Conservation (phyloP, 345 rosid species). For the Clausena lansium region DNA sequence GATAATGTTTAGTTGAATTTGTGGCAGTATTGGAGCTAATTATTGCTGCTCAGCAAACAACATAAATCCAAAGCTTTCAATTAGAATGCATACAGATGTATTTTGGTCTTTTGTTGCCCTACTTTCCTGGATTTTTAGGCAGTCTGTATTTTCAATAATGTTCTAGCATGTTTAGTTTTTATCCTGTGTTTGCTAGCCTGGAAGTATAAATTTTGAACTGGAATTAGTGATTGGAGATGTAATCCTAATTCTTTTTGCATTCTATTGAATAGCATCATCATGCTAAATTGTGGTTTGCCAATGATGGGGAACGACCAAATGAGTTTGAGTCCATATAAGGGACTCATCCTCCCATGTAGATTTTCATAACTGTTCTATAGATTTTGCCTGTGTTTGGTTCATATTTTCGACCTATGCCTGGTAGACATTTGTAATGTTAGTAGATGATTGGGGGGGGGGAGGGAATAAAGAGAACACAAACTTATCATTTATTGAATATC, state of each 20-base stretch:
- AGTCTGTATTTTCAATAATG: neutral
- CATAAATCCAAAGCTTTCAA: neutral
- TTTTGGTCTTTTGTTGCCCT: neutral
- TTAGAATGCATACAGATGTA: neutral
- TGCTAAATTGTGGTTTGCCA: neutral
- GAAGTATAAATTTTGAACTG: neutral
- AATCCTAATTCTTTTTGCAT: neutral
- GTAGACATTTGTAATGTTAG: too few relatives aligned
- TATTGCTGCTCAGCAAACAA: neutral
- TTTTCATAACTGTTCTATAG: too few relatives aligned
- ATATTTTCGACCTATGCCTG: too few relatives aligned
- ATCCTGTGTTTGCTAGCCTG: neutral
- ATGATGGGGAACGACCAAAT: neutral
- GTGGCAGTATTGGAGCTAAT: neutral
- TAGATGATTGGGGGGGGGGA: too few relatives aligned
- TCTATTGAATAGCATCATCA: neutral
- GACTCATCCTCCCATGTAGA: too few relatives aligned
- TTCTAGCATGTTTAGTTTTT: neutral
- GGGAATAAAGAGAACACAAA: neutral
- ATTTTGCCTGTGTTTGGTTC: too few relatives aligned
- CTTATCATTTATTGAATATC: neutral
- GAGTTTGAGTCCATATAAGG: too few relatives aligned
- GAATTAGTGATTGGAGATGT: conserved; percentile 2
- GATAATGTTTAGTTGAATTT: neutral
- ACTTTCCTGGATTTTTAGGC: neutral